These are phyloP conservation scores for Colletotrichum abscissum DNA, from an alignment of 2,329 filamentous ascomycete genomes.

Conservation along the genomic window DNA sequence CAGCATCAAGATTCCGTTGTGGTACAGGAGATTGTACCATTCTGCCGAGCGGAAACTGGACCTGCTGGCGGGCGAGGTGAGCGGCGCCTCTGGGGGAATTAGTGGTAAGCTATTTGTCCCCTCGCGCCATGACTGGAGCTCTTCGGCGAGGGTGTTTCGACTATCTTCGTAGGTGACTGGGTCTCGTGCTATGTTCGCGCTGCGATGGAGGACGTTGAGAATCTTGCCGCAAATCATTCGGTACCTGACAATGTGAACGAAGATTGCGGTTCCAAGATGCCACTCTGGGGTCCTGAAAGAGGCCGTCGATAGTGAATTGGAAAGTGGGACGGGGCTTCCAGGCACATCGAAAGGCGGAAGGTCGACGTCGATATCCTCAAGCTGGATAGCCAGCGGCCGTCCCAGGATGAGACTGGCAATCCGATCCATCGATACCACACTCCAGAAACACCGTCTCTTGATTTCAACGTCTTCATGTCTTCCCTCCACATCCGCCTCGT, in stretches of 20 bases:
- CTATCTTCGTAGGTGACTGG: conserved; percentile 33
- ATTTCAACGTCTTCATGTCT: conserved; percentile 45
- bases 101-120: conserved; percentile 43
- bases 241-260: conserved; percentile 53
- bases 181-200: conserved; percentile 36
- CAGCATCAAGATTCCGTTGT: conserved; percentile 55
- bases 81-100: conserved; percentile 38
- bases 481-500: not conserved
- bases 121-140: conserved; percentile 46
- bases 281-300: not conserved
- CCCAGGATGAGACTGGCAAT: conserved; percentile 51
- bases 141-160: conserved; percentile 41
- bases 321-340: not conserved
- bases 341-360: conserved; percentile 44
- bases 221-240: conserved; percentile 53
- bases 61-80: conserved; percentile 37
- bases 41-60: conserved; percentile 54
- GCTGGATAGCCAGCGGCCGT: conserved; percentile 50
- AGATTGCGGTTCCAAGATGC: conserved; percentile 42
- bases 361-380: conserved; percentile 54
- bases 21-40: conserved; percentile 56
- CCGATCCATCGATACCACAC: conserved; percentile 51
- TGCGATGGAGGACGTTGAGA: conserved; percentile 48
- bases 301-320: not conserved
- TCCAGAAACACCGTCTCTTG: conserved; percentile 55